Evolutionary conservation across 2,329 filamentous ascomycete genomes (phyloP).

Genomic region (Aspergillus brunneoviolaceus): DNA sequence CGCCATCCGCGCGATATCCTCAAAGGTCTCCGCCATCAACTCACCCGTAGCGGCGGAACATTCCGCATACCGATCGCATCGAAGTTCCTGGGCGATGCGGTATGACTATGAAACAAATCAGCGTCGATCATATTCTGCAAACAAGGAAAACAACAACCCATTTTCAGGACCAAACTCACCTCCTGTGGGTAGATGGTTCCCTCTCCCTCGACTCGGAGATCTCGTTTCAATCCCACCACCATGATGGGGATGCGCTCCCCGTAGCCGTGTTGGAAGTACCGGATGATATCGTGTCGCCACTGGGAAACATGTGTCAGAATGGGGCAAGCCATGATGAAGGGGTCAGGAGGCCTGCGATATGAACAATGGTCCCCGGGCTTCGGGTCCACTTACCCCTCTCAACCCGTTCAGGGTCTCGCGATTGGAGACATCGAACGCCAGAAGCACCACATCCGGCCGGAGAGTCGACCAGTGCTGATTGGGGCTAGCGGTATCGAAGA

Average conservation of each 20-base stretch:
- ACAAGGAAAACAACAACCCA: too few relatives aligned
- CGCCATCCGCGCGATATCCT: slow-evolving; percentile 59
- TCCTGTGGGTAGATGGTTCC: slow-evolving; percentile 46
- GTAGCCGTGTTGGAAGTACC: slow-evolving; percentile 51
- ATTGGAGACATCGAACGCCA: slow-evolving; percentile 60
- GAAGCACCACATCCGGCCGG: slow-evolving; percentile 54
- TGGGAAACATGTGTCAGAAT: slow-evolving; percentile 17
- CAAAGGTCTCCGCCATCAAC: slow-evolving; percentile 58
- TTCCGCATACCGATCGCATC: slow-evolving; percentile 63
- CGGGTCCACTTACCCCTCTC: slow-evolving; percentile 31
- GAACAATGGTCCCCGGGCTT: too few relatives aligned
- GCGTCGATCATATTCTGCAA: too few relatives aligned
- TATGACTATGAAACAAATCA: slow-evolving; percentile 43
- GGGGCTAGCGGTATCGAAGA: slow-evolving; percentile 58
- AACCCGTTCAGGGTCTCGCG: slow-evolving; percentile 52
- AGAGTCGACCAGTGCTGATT: slow-evolving; percentile 57
- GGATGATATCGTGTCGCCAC: slow-evolving; percentile 45
- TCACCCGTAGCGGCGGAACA: slow-evolving; percentile 63
- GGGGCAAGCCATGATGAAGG: neutral
- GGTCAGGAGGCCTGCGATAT: neutral
- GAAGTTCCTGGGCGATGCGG: slow-evolving; percentile 59
- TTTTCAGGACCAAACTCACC: slow-evolving; percentile 21
- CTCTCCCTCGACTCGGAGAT: slow-evolving; percentile 51
- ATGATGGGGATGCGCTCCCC: slow-evolving; percentile 55
- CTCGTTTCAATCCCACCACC: slow-evolving; percentile 59